phyloP scores from a whole-genome alignment of 192 early-diverging fungal species.

The Backusella liffmaniae region DNA sequence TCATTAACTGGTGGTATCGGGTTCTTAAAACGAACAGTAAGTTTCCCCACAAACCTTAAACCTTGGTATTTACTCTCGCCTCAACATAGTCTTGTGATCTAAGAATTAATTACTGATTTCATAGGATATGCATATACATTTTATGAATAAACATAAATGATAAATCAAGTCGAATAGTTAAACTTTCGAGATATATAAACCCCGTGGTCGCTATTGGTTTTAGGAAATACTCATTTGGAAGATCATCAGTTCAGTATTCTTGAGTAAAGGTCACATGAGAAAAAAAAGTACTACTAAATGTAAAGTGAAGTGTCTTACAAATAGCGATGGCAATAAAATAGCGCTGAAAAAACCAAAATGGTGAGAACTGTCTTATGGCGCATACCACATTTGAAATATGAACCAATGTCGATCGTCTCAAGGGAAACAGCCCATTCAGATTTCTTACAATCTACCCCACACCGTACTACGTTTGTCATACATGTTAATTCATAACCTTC shows the following conservation, averaged over 20 bases:
- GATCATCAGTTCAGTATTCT: not conserved
- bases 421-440: not conserved
- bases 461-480: not conserved
- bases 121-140: not conserved
- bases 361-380: not conserved
- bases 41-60: slow-evolving; percentile 9
- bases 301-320: not conserved
- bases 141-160: not conserved
- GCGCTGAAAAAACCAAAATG: not conserved
- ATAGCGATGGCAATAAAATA: not conserved
- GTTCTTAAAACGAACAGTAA: not conserved
- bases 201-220: not conserved
- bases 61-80: not conserved
- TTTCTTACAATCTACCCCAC: not conserved
- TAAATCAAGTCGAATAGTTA: not conserved
- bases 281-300: not conserved
- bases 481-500: not conserved
- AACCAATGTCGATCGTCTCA: not conserved
- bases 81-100: not conserved
- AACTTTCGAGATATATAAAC: not conserved
- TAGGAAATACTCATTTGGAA: not conserved
- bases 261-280: slow-evolving; percentile 3
- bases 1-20: slow-evolving; percentile 1
- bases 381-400: not conserved
- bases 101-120: not conserved